A percentile compares a stretch with the other conserved stretches of the same genome.
phyloP scores from a whole-genome alignment of 176 grass and related monocot genomes.

The Saccharum spontaneum region DNA sequence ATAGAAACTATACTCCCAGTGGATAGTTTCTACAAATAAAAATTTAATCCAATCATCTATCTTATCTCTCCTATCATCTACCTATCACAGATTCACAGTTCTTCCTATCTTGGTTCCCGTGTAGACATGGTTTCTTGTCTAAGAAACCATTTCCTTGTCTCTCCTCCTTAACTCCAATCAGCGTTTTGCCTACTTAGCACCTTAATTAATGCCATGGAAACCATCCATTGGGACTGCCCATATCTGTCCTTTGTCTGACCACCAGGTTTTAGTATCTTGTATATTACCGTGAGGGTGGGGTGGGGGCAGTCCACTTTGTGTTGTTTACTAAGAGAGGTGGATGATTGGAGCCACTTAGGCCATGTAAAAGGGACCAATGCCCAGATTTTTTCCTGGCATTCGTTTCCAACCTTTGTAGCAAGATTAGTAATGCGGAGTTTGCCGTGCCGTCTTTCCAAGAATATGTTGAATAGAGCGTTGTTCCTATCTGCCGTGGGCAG shows the following conservation, averaged over 20 bases:
- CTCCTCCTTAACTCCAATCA: not conserved
- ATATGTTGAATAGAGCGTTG: not conserved
- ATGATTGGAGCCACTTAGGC: not conserved
- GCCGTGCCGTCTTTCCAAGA: not conserved
- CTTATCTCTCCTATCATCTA: not conserved
- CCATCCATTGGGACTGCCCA: not conserved
- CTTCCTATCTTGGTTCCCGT: not conserved
- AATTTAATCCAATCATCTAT: not conserved
- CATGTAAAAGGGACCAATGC: not conserved
- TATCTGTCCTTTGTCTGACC: not conserved
- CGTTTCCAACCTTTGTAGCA: not conserved
- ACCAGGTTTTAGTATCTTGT: not conserved
- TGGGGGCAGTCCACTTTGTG: not conserved
- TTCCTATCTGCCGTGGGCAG: not conserved
- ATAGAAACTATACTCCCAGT: not conserved
- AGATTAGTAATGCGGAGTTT: not conserved
- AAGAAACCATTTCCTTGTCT: not conserved
- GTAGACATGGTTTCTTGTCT: not conserved
- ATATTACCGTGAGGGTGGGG: not conserved
- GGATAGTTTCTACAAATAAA: not conserved
- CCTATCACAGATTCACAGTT: not conserved
- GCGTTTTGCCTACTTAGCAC: not conserved
- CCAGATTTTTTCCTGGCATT: not conserved
- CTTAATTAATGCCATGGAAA: not conserved
- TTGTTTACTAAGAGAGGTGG: not conserved